Evolutionary conservation across 345 rosid species (phyloP).

Genomic region (Citrus sinensis): DVS_A1.0 CM039166.1:24012001-24012500

Average conservation of each 20-base stretch:
- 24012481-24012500: slow-evolving; percentile 92
- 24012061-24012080: slow-evolving; percentile 80
- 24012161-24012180: slow-evolving; percentile 80
- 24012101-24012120: slow-evolving; percentile 79
- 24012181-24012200: slow-evolving; percentile 65
- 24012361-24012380: slow-evolving; percentile 59
- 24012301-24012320: neutral
- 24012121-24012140: slow-evolving; percentile 79
- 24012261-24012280: neutral
- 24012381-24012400: slow-evolving; percentile 60
- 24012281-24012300: neutral
- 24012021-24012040: slow-evolving; percentile 84
- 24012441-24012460: slow-evolving; percentile 89
- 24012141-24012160: slow-evolving; percentile 93
- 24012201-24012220: slow-evolving; percentile 59
- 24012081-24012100: slow-evolving; percentile 79
- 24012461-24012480: slow-evolving; percentile 54
- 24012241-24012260: slow-evolving; percentile 52
- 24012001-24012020: slow-evolving; percentile 78
- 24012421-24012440: slow-evolving; percentile 85
- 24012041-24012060: slow-evolving; percentile 86
- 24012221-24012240: slow-evolving; percentile 71
- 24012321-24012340: neutral
- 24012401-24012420: slow-evolving; percentile 93
- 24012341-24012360: slow-evolving; percentile 4